Evolutionary conservation across 768 basidiomycete genomes (phyloP).

Genomic region (Agrocybe praecox): DNA sequence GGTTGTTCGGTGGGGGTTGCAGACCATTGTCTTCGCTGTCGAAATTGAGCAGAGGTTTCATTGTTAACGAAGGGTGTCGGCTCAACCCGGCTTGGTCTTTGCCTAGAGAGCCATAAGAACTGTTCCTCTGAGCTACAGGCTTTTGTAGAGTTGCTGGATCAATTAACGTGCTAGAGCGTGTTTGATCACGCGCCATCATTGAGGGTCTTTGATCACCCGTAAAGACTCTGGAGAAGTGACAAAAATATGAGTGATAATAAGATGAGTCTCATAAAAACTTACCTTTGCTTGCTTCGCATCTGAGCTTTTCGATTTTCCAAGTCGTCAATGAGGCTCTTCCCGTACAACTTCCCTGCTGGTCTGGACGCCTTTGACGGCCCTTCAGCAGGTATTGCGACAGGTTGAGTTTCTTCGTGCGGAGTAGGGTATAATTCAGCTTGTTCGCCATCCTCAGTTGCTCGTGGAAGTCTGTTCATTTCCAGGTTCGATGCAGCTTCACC

Average conservation of each 20-base stretch:
- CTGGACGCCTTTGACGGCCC: conserved; percentile 40
- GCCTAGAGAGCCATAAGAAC: conserved; percentile 43
- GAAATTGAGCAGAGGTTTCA: conserved; percentile 71
- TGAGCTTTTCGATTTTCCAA: conserved; percentile 81
- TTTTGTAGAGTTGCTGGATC: conserved; percentile 63
- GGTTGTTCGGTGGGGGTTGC: conserved; percentile 22
- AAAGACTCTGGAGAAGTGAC: conserved; percentile 62
- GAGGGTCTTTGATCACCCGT: conserved; percentile 86
- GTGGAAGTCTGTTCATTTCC: conserved; percentile 62
- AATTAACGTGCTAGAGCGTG: conserved; percentile 70
- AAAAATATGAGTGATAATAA: neutral
- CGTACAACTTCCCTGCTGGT: conserved; percentile 84
- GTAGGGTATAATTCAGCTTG: conserved; percentile 56
- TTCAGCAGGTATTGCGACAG: conserved; percentile 28
- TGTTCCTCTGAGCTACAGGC: conserved; percentile 48
- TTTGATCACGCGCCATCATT: conserved; percentile 82
- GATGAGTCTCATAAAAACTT: conserved; percentile 18
- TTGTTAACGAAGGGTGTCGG: conserved; percentile 52
- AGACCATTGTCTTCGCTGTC: conserved; percentile 53
- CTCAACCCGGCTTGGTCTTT: conserved; percentile 32
- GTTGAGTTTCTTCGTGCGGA: conserved; percentile 38
- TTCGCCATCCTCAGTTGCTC: conserved; percentile 80
- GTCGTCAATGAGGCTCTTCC: conserved; percentile 89
- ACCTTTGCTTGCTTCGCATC: conserved; percentile 87
- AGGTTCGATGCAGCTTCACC: conserved; percentile 65